Evolutionary conservation across 106 monocot genomes (phyloP).

Genomic region (Cymbidium sinense): DNA sequence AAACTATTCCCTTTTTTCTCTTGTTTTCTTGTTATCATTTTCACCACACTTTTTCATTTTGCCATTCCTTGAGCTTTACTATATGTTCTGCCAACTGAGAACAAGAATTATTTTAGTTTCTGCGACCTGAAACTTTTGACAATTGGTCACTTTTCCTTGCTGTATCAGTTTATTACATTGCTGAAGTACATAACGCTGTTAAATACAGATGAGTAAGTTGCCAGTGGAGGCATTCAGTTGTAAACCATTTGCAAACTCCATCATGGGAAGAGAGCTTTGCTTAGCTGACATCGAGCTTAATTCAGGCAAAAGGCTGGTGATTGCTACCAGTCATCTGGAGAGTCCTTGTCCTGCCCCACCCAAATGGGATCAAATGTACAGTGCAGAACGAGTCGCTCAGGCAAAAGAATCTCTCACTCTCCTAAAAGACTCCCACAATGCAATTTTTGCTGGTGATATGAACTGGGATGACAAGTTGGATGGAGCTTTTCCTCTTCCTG

Average conservation of each 20-base stretch:
- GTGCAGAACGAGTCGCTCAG: conserved; percentile 47
- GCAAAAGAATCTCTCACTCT: conserved; percentile 37
- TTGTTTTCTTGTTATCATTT: too few species aligned
- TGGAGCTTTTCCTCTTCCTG: conserved; percentile 44
- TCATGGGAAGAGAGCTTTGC: conserved; percentile 66
- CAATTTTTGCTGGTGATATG: conserved; percentile 63
- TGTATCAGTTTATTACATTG: too few species aligned
- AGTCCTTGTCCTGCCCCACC: conserved; percentile 65
- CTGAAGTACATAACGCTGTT: too few species aligned
- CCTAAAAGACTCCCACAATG: conserved; percentile 37
- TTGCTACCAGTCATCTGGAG: conserved; percentile 70
- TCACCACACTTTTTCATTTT: too few species aligned
- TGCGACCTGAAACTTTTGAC: too few species aligned
- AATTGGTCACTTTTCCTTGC: too few species aligned
- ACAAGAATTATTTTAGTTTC: too few species aligned
- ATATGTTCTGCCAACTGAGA: too few species aligned
- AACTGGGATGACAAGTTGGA: conserved; percentile 78
- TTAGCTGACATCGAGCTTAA: conserved; percentile 31
- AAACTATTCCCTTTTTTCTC: too few species aligned
- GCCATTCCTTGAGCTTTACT: too few species aligned
- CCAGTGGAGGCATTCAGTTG: conserved; percentile 38
- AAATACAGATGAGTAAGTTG: conserved; percentile 60
- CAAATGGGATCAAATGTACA: conserved; percentile 57
- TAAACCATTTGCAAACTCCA: conserved; percentile 43
- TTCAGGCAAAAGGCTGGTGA: conserved; percentile 18